Conservation (phyloP, 495 filamentous ascomycete genomes). For the Podospora tetraspora region DNA sequence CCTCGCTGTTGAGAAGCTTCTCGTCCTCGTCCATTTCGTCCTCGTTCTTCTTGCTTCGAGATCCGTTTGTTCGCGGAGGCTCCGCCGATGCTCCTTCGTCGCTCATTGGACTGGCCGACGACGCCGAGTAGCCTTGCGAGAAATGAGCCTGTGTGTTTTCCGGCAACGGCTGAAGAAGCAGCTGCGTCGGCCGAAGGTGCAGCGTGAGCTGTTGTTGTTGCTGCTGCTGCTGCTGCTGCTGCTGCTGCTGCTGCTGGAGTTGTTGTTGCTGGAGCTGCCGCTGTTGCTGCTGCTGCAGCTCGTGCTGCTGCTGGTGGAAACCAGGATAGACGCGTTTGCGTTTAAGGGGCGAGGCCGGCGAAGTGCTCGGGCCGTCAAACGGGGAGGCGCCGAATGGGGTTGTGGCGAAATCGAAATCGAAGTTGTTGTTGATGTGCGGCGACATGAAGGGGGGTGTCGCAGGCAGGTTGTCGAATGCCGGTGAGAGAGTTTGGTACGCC, state of each 20-base stretch:
- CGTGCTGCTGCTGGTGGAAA: background rate
- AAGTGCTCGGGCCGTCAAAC: background rate
- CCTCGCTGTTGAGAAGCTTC: constrained; percentile 83
- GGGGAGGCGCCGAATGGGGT: background rate
- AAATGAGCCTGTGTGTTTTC: background rate
- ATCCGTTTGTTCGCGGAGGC: background rate
- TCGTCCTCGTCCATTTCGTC: constrained; percentile 99
- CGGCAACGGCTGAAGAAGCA: background rate
- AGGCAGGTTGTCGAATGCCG: too few relatives aligned
- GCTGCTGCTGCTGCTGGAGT: background rate
- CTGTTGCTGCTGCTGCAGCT: background rate
- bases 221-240: background rate
- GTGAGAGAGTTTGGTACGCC: too few relatives aligned
- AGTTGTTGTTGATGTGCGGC: background rate
- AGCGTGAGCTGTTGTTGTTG: background rate
- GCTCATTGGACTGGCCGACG: background rate
- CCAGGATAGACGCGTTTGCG: background rate
- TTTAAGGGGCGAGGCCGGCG: background rate
- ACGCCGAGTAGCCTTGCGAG: background rate
- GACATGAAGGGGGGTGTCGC: background rate
- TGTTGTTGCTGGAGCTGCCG: background rate
- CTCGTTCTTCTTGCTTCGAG: constrained; percentile 70
- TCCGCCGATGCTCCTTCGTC: background rate
- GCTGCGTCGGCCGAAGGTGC: background rate
- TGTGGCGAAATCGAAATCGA: background rate